Percentiles rank a stretch among this genome's conserved stretches.
Evolutionary conservation across 176 grass and related monocot species (phyloP).

Genomic region (Luzula sylvatica): DNA sequence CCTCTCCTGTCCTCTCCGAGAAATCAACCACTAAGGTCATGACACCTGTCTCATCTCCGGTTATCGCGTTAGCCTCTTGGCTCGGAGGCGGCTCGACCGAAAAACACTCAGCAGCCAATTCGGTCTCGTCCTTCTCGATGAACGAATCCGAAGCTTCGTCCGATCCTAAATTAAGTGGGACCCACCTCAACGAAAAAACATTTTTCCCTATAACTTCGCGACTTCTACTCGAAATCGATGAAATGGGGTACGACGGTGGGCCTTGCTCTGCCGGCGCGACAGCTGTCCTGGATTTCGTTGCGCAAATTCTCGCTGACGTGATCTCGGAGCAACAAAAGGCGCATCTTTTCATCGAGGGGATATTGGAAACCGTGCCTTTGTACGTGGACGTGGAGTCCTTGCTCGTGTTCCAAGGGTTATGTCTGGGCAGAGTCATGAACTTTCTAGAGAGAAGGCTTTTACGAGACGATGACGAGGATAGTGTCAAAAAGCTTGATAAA

Average conservation of each 20-base stretch:
- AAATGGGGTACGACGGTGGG: slow-evolving; percentile 92
- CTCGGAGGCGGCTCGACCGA: slow-evolving; percentile 49
- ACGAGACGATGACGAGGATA: slow-evolving; percentile 91
- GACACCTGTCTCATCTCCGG: slow-evolving; percentile 71
- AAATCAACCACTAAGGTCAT: slow-evolving; percentile 55
- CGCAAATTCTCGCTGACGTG: slow-evolving; percentile 89
- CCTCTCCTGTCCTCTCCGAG: slow-evolving; percentile 71
- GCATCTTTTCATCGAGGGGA: slow-evolving; percentile 62
- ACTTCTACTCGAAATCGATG: slow-evolving; percentile 85
- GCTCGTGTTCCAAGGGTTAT: slow-evolving; percentile 94
- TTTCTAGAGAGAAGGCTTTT: slow-evolving; percentile 92
- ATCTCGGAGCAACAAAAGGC: slow-evolving; percentile 85
- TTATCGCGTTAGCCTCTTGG: slow-evolving; percentile 70
- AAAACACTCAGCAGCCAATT: slow-evolving; percentile 50
- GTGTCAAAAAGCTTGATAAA: slow-evolving; percentile 79
- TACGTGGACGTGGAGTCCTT: slow-evolving; percentile 76
- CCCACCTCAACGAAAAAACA: slow-evolving; percentile 36
- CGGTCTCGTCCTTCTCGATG: slow-evolving; percentile 61
- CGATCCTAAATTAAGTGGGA: slow-evolving; percentile 47
- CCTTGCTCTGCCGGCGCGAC: slow-evolving; percentile 94
- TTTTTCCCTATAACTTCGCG: slow-evolving; percentile 72
- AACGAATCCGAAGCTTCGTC: slow-evolving; percentile 53
- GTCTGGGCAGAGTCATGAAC: slow-evolving; percentile 96
- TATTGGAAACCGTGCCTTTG: slow-evolving; percentile 81
- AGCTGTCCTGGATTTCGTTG: slow-evolving; percentile 95